phyloP scores from a whole-genome alignment of 306 rosid genomes.

The Quercus mongolica region DNA sequence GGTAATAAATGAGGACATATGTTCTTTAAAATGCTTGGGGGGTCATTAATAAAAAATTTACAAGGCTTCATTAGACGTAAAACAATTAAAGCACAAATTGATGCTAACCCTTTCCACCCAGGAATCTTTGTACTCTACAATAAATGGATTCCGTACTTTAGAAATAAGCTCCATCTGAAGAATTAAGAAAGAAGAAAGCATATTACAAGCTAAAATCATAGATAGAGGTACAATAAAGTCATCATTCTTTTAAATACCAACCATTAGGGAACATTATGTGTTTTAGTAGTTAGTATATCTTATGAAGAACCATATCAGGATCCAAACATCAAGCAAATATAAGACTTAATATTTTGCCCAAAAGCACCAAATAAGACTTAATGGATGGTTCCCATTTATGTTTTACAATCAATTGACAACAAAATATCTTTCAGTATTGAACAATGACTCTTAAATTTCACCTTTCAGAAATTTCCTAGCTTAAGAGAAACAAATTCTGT shows the following conservation, averaged over 20 bases:
- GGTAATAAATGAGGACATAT: not conserved
- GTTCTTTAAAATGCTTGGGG: not conserved
- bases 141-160: constrained; percentile 55
- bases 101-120: constrained; percentile 59
- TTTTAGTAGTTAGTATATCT: not conserved
- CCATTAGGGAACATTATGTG: not conserved
- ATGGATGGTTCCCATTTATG: not conserved
- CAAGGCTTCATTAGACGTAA: not conserved
- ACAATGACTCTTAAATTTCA: no score
- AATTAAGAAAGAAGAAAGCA: constrained; percentile 4
- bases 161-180: constrained; percentile 64
- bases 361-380: not conserved
- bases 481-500: no score
- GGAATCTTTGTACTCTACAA: constrained; percentile 61
- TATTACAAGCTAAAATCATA: not conserved
- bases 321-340: not conserved
- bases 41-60: not conserved
- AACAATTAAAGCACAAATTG: not conserved
- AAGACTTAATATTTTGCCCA: not conserved
- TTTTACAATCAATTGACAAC: not conserved
- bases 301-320: not conserved
- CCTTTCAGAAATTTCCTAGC: no score
- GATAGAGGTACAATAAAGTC: not conserved
- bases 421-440: no score
- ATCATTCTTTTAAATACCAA: not conserved